Base-by-base conservation (phyloP, 1,284 basidiomycete species). In the Ceratobasidium sp. region DNA sequence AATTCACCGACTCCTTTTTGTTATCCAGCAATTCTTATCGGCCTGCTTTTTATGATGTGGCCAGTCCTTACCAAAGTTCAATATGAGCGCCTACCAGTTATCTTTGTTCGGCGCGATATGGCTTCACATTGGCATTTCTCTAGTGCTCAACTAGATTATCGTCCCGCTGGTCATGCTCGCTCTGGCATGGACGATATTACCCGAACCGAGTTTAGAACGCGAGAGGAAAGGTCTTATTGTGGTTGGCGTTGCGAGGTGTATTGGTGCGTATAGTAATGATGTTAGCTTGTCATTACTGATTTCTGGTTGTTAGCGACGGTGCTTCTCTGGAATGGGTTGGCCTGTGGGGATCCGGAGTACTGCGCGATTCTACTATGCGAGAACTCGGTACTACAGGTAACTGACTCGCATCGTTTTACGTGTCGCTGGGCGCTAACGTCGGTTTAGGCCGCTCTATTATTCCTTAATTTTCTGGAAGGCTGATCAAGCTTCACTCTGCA, bases 21-120 rank as follows among this genome's bases (percentile, higher is more conserved):
- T 22, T 72, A 36, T 19, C 48, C 77, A 94, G 92, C 92, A 0
- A 93, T 94, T 69, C 89, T 90, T 1, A 85, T 93, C 50, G 93
- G 92, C 1, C 88, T 93, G 74, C 88, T 96, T 29, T 85, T 95
- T 69, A 96, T 97, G 95, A 97, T 96, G 92, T 96, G 93, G 91
- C 74, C 69, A 15, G 64, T 76, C 54, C 86, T 91, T 62, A 90
- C 91, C 53, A 92, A 92, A 83, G 91, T 95, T 9, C 90, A 92
- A 80, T 96, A 93, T 80, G 93, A 95, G 80, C 82, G 85, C 0
- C 85, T 96, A 3, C 89, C 90, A 0, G 76, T 80, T 8, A 82
- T 95, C 47, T 88, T 94, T 77, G 80, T 83, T 1, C 87, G 88
- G 0, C 81, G 84, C 5, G 82, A 84, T 9, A 80, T 95, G 92